Conservation (phyloP, 345 rosid genomes). For the Hibiscus tridactylites region DNA sequence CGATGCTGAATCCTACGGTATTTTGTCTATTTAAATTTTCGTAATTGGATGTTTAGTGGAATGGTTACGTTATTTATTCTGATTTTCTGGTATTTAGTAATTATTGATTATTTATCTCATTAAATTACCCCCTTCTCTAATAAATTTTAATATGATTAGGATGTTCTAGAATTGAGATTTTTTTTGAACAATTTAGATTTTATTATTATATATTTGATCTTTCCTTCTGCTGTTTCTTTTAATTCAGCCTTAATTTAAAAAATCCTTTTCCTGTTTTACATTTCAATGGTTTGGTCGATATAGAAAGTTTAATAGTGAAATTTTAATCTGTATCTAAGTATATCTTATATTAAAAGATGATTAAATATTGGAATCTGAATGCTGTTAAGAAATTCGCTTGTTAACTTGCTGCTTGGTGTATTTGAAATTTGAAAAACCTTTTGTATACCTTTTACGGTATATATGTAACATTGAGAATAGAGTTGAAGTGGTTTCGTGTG, state of each 20-base stretch:
- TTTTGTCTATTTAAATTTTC: neutral
- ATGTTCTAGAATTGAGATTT: neutral
- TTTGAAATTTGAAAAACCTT: too few relatives aligned
- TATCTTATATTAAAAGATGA: neutral
- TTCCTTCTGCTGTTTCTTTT: neutral
- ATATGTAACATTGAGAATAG: neutral
- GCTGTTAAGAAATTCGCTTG: neutral
- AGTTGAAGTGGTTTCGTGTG: too few relatives aligned
- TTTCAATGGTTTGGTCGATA: neutral
- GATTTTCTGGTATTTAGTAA: neutral
- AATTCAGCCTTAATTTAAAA: neutral
- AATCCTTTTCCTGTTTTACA: neutral
- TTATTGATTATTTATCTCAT: neutral
- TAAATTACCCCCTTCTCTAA: neutral
- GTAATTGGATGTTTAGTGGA: neutral
- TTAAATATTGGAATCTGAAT: neutral
- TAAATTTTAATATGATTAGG: neutral
- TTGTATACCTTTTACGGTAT: neutral
- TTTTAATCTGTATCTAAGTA: neutral
- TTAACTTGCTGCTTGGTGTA: neutral
- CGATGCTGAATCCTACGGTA: neutral
- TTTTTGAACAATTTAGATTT: too few relatives aligned
- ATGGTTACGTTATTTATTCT: neutral
- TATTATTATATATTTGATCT: neutral
- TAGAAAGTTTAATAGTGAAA: neutral